phyloP scores from a whole-genome alignment of 1,139 yeast species.

The Suhomyces chickasaworum region DNA sequence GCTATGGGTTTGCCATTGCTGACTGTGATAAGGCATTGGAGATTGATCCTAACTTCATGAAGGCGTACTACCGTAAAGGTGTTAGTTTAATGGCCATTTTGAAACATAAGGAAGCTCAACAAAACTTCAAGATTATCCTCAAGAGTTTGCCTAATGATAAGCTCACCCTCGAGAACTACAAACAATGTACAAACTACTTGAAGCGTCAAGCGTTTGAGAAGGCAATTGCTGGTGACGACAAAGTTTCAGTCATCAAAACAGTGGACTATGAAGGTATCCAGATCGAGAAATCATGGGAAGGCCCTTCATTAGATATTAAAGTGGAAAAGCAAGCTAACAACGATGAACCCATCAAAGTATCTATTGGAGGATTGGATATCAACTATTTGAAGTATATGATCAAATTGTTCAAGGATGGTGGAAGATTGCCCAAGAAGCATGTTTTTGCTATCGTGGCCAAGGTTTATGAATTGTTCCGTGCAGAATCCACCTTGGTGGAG shows the following conservation, averaged over 20 bases:
- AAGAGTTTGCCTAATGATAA: slow-evolving; percentile 67
- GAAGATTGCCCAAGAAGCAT: slow-evolving; percentile 73
- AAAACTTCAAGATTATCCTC: slow-evolving; percentile 67
- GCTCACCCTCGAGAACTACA: slow-evolving; percentile 63
- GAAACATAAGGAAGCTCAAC: slow-evolving; percentile 72
- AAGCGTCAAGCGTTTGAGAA: slow-evolving; percentile 79
- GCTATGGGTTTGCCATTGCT: slow-evolving; percentile 77
- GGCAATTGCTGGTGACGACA: slow-evolving; percentile 77
- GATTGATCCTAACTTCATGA: slow-evolving; percentile 66
- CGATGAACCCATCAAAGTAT: slow-evolving; percentile 23
- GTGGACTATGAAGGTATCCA: slow-evolving; percentile 53
- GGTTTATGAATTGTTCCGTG: slow-evolving; percentile 62
- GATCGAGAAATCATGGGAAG: slow-evolving; percentile 63
- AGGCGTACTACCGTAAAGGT: slow-evolving; percentile 84
- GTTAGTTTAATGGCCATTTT: slow-evolving; percentile 76
- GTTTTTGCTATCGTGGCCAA: slow-evolving; percentile 81
- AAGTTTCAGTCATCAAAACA: slow-evolving; percentile 37
- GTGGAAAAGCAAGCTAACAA: slow-evolving; percentile 23
- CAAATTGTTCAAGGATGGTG: slow-evolving; percentile 69
- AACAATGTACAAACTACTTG: slow-evolving; percentile 66
- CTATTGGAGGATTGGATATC: slow-evolving; percentile 38
- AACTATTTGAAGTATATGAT: slow-evolving; percentile 69
- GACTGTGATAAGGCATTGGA: slow-evolving; percentile 77
- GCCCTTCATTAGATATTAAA: slow-evolving; percentile 55
- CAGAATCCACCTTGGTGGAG: slow-evolving; percentile 80